phyloP scores from a whole-genome alignment of 2,329 filamentous ascomycete species.

The Fusarium gaditjirri region DNA sequence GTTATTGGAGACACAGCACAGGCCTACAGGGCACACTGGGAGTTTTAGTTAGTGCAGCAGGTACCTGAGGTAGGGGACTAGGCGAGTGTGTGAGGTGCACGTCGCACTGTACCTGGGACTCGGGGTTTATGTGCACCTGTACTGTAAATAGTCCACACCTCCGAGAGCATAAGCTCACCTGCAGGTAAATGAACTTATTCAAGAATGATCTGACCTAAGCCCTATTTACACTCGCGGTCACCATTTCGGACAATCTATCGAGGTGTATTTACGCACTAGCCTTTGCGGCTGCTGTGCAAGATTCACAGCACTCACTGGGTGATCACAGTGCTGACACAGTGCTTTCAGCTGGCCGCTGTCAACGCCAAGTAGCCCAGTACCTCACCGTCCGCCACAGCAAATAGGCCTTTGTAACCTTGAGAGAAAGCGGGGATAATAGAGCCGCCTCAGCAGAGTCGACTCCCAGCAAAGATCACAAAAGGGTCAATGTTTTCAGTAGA shows the following conservation, averaged over 20 bases:
- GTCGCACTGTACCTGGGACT: slow-evolving; percentile 18
- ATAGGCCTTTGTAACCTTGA: slow-evolving; percentile 27
- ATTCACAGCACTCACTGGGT: not conserved
- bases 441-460: slow-evolving; percentile 7
- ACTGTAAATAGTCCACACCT: slow-evolving; percentile 30
- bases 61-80: slow-evolving; percentile 20
- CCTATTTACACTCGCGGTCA: not conserved
- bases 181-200: slow-evolving; percentile 12
- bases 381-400: slow-evolving; percentile 15
- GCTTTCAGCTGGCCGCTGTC: slow-evolving; percentile 7
- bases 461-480: slow-evolving; percentile 12
- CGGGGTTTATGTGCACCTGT: not conserved
- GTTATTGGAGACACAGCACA: slow-evolving; percentile 38
- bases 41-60: slow-evolving; percentile 31
- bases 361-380: slow-evolving; percentile 10
- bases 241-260: not conserved
- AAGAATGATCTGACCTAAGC: slow-evolving; percentile 31
- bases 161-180: slow-evolving; percentile 34
- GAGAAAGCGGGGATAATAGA: slow-evolving; percentile 16
- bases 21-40: slow-evolving; percentile 28
- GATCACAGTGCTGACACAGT: slow-evolving; percentile 28
- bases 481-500: slow-evolving; percentile 21
- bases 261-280: not conserved
- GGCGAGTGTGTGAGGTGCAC: not conserved
- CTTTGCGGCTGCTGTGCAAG: not conserved